A percentile compares a stretch with the other conserved stretches of the same genome.
Evolutionary conservation across 192 early-diverging fungal genomes (phyloP).

Genomic region (Paraglomus occultum): DNA sequence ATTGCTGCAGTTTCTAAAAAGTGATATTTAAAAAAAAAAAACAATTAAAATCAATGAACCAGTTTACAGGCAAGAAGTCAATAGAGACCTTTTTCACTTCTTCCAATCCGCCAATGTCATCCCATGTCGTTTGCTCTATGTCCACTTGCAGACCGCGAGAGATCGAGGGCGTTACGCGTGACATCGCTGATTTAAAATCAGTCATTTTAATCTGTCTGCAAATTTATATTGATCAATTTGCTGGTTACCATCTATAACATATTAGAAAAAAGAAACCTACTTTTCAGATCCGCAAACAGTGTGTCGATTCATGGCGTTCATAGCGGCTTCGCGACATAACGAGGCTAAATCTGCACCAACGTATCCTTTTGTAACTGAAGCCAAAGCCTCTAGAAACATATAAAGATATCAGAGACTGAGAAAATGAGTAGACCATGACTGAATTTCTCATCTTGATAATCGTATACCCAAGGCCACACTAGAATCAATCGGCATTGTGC

Average conservation of each 20-base stretch:
- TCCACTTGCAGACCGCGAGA: slow-evolving; percentile 66
- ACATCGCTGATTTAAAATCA: slow-evolving; percentile 68
- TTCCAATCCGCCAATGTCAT: slow-evolving; percentile 88
- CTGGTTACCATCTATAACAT: background rate
- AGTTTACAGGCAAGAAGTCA: background rate
- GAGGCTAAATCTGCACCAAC: slow-evolving; percentile 92
- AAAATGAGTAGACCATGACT: background rate
- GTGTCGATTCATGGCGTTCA: slow-evolving; percentile 47
- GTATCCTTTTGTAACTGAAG: slow-evolving; percentile 80
- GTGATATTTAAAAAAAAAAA: slow-evolving; percentile 4
- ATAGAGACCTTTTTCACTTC: slow-evolving; percentile 66
- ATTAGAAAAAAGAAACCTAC: background rate
- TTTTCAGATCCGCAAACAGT: slow-evolving; percentile 13
- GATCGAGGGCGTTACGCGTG: slow-evolving; percentile 65
- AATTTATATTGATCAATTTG: slow-evolving; percentile 2
- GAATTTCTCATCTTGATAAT: background rate
- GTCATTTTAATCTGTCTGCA: slow-evolving; percentile 41
- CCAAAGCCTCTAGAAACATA: slow-evolving; percentile 37
- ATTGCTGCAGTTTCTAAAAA: slow-evolving; percentile 64
- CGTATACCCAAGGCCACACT: slow-evolving; percentile 50
- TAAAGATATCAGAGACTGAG: slow-evolving; percentile 17
- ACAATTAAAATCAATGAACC: background rate
- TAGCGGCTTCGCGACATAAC: slow-evolving; percentile 79
- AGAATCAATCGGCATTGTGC: slow-evolving; percentile 50
- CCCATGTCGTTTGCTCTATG: slow-evolving; percentile 64